A percentile compares a stretch with the other conserved stretches of the same genome.
Conservation (phyloP, 2,329 filamentous ascomycete species). For the Talaromyces sp. region DNA sequence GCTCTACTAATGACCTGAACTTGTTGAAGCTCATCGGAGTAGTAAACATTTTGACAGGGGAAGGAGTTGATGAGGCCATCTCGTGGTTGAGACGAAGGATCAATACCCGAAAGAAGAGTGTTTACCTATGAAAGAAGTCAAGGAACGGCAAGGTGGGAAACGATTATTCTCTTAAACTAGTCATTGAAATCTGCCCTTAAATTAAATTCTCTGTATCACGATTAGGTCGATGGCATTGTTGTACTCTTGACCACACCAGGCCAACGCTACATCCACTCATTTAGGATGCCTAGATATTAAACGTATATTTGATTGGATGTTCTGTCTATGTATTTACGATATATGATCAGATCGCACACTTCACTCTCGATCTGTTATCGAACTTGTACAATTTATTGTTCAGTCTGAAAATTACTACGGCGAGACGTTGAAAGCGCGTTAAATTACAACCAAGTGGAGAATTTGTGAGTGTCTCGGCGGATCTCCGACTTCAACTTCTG, state of each 20-base stretch:
- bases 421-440: not conserved
- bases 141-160: not conserved
- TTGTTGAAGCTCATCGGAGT: not conserved
- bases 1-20: not conserved
- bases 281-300: not conserved
- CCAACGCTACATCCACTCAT: not conserved
- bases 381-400: not conserved
- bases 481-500: not conserved
- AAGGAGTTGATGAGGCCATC: not conserved
- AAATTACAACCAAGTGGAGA: not conserved
- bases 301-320: not conserved
- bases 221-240: no score
- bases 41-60: not conserved
- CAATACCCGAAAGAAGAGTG: not conserved
- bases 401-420: not conserved
- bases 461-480: not conserved
- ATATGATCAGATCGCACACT: not conserved
- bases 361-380: not conserved
- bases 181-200: not conserved
- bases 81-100: not conserved
- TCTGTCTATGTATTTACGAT: no score
- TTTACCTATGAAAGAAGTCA: not conserved
- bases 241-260: not conserved
- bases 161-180: not conserved
- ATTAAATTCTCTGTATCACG: not conserved